Conservation (phyloP, 768 basidiomycete genomes). For the Clavulina sp. region DNA sequence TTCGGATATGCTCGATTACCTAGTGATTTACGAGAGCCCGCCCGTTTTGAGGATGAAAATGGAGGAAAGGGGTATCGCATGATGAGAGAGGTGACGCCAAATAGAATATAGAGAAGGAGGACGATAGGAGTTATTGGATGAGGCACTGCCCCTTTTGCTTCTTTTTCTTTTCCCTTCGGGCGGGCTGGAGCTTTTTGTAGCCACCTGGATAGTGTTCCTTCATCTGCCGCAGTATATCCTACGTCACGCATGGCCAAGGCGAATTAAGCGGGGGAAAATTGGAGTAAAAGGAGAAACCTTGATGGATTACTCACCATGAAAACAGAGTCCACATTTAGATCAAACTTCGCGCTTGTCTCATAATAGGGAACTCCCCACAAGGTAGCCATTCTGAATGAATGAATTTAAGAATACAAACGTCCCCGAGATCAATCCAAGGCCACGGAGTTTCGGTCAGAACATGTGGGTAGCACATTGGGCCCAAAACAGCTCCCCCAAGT, state of each 20-base stretch:
- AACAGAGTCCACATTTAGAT: conserved; percentile 64
- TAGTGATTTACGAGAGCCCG: no score
- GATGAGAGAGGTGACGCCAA: no score
- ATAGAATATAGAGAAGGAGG: no score
- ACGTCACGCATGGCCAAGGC: neutral
- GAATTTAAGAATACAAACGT: neutral
- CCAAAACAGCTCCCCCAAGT: no score
- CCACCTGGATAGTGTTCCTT: conserved; percentile 1
- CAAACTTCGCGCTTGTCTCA: conserved; percentile 75
- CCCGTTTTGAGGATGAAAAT: no score
- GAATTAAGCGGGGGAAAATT: neutral
- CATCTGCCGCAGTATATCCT: conserved; percentile 10
- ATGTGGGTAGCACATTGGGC: no score
- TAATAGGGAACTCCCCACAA: conserved; percentile 42
- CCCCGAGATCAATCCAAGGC: no score
- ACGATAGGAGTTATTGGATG: neutral
- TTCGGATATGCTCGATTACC: no score
- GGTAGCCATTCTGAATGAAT: neutral
- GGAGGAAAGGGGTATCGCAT: no score
- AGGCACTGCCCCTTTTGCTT: neutral
- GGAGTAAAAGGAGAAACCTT: neutral
- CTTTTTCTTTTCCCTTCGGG: neutral
- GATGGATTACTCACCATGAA: conserved; percentile 28
- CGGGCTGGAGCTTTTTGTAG: neutral
- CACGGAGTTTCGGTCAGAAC: no score